Evolutionary conservation across 108 stramenopile genomes (phyloP), one percentile per base, ranked within the genome.

Genomic region (Discostella stelligeroides): DNA sequence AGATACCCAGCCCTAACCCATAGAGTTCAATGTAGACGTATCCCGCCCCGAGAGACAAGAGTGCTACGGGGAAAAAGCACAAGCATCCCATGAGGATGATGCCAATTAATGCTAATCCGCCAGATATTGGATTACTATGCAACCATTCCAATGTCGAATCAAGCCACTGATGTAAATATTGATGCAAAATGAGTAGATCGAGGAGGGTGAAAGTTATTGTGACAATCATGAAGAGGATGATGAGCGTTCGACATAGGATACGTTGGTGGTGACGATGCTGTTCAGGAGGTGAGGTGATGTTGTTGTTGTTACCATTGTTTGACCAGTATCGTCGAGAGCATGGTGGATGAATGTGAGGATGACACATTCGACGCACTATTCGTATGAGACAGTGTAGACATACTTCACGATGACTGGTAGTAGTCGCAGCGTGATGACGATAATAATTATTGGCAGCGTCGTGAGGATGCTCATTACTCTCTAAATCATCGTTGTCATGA

Each of bases 221-320:
- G 15, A 79, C 62, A 15, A 79, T 79, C 78, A 79, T 79, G 66
- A 79, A 68, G 20, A 59, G 40, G 34, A 79, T 79, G 8, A 79
- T 79, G 54, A 72, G 60, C 0, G 61, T 56, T 20, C 78, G 47
- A 48, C 78, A 79, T 15, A 79, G 15, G 0, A 79, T 62, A 14
- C 58, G 42, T 39, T 37, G 65, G 17, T 63, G 61, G 34, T 34
- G 34, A 5, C 34, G 34, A 10, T 68, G 50, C 9, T 27, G 39
- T 7, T 51, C n/a, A n/a, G n/a, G n/a, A n/a, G n/a, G n/a, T n/a
- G n/a, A n/a, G n/a, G 0, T 42, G 39, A 15, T 17, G 50, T 34
- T 9, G 37, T 15, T 63, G 63, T 23, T 65, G 55, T 55, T 21
- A 21, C 3, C 8, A 4, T 30, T 58, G 29, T 30, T 12, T 34